These are phyloP conservation scores for Nissolia schottii DNA, from an alignment of 306 rosid species.

Conservation along the genomic window DNA sequence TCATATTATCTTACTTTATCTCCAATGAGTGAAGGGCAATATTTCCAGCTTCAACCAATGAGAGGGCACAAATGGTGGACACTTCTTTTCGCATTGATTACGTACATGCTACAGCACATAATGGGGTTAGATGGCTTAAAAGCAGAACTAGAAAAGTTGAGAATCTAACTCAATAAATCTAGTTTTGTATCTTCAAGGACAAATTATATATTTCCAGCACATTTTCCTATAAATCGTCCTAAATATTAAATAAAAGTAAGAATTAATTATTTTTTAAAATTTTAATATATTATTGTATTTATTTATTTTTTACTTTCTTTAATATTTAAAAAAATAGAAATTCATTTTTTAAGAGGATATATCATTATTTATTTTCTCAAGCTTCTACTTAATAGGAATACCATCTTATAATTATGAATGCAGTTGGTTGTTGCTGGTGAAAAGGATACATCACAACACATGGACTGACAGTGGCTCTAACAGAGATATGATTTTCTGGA, in stretches of 20 bases:
- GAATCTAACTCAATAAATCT: background rate
- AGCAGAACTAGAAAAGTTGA: background rate
- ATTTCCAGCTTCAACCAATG: slow-evolving; percentile 12
- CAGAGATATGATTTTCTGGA: background rate
- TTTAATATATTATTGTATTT: no score
- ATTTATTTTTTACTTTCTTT: no score
- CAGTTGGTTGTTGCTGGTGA: slow-evolving; percentile 10
- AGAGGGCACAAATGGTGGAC: slow-evolving; percentile 23
- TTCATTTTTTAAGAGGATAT: no score
- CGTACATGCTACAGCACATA: no score
- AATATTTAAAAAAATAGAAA: no score
- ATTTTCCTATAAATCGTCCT: no score
- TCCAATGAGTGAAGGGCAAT: background rate
- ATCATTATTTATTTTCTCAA: no score
- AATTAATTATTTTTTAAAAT: no score
- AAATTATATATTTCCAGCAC: no score
- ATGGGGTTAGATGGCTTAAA: slow-evolving; percentile 8
- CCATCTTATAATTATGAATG: background rate
- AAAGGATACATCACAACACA: background rate
- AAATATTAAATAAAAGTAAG: no score
- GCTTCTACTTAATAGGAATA: background rate
- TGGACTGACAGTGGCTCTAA: background rate
- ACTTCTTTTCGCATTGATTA: slow-evolving; percentile 15
- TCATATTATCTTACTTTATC: background rate
- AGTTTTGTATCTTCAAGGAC: background rate